Evolutionary conservation across 495 filamentous ascomycete species (phyloP).

Genomic region (Tuber umbilicatum): DNA sequence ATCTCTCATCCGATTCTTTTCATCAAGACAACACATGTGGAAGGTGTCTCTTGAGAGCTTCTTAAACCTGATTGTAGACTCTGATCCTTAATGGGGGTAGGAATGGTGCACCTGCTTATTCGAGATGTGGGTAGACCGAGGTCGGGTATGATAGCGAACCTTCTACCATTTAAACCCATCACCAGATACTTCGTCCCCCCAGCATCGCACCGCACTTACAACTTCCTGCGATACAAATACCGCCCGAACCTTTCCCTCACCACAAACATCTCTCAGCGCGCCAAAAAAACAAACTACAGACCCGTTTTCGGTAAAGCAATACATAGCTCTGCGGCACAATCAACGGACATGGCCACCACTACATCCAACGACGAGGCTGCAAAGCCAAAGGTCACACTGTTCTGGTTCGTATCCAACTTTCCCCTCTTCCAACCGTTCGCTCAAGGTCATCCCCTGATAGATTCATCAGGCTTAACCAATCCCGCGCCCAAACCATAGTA

Average conservation of each 20-base stretch:
- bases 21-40: neutral
- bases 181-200: neutral
- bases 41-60: neutral
- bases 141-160: neutral
- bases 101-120: neutral
- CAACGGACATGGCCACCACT: neutral
- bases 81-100: neutral
- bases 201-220: neutral
- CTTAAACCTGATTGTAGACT: neutral
- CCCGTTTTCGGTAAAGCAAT: neutral
- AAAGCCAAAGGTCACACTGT: slow-evolving; percentile 63
- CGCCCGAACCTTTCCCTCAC: neutral
- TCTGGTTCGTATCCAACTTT: slow-evolving; percentile 54
- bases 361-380: slow-evolving; percentile 8
- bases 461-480: slow-evolving; percentile 60
- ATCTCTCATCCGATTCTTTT: neutral
- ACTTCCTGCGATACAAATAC: neutral
- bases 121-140: neutral
- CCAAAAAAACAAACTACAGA: neutral
- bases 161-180: neutral
- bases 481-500: slow-evolving; percentile 75
- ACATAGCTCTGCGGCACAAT: neutral
- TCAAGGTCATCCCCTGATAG: slow-evolving; percentile 5
- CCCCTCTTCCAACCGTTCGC: neutral
- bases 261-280: neutral